These are phyloP conservation scores for Citrus medica DNA, from an alignment of 345 rosid genomes.

Conservation along the genomic window DNA sequence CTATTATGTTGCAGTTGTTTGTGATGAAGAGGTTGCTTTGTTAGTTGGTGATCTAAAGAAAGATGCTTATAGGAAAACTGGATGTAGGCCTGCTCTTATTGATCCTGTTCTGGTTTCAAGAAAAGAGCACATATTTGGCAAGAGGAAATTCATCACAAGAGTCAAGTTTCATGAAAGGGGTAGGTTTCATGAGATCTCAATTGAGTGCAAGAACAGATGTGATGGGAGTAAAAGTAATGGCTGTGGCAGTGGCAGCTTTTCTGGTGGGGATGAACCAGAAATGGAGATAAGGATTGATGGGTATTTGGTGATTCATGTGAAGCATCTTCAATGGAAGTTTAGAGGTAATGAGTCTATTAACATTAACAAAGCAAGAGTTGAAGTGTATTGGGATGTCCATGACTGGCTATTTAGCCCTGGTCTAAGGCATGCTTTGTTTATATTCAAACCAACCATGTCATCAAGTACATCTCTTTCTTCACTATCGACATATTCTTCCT, in stretches of 20 bases:
- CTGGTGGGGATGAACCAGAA: conserved; percentile 44
- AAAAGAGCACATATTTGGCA: conserved; percentile 62
- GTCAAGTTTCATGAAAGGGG: conserved; percentile 54
- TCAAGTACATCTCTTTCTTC: conserved; percentile 13
- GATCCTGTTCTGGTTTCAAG: conserved; percentile 65
- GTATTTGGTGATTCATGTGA: conserved; percentile 50
- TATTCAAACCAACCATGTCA: conserved; percentile 49
- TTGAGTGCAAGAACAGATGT: conserved; percentile 49
- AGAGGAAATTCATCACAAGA: conserved; percentile 52
- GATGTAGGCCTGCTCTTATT: conserved; percentile 64
- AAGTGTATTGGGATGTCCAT: conserved; percentile 77
- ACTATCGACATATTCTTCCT: conserved; percentile 25
- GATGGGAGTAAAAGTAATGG: not conserved
- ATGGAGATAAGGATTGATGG: conserved; percentile 70
- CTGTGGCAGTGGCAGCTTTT: not conserved
- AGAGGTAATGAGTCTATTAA: conserved; percentile 64
- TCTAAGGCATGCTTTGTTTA: conserved; percentile 61
- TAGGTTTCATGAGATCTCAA: conserved; percentile 51
- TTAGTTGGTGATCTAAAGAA: conserved; percentile 83
- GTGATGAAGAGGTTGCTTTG: conserved; percentile 66
- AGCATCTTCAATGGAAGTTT: conserved; percentile 79
- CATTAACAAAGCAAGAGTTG: conserved; percentile 47
- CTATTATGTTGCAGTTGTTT: conserved; percentile 80
- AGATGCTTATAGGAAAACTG: conserved; percentile 62
- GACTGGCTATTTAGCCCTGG: conserved; percentile 76